Percentiles rank a stretch among this genome's conserved stretches.
Evolutionary conservation across 2,329 filamentous ascomycete genomes (phyloP).

Genomic region (Zasmidium cellare): DNA sequence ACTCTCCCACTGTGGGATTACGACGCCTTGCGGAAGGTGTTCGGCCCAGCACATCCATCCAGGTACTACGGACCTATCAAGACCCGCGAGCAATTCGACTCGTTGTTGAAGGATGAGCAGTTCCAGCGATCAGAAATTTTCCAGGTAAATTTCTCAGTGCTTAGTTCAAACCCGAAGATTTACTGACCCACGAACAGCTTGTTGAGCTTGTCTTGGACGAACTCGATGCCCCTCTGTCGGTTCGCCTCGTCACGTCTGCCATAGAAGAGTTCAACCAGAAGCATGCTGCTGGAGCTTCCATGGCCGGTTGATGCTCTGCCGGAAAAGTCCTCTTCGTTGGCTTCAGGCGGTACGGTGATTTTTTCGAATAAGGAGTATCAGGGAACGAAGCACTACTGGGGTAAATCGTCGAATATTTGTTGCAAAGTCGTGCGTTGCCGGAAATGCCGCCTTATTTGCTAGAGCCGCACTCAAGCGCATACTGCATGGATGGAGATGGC

Average conservation of each 20-base stretch:
- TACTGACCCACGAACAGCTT: slow-evolving; percentile 3
- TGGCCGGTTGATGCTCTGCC: too few relatives aligned
- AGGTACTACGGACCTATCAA: slow-evolving; percentile 13
- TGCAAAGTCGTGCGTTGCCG: too few relatives aligned
- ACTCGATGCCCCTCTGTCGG: slow-evolving; percentile 22
- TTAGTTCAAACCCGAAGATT: too few relatives aligned
- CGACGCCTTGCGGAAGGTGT: slow-evolving; percentile 5
- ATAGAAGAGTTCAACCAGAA: slow-evolving; percentile 24
- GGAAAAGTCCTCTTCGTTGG: too few relatives aligned
- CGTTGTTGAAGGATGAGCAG: slow-evolving; percentile 6
- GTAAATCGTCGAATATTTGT: too few relatives aligned
- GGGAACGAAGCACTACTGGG: too few relatives aligned
- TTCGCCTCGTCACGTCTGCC: slow-evolving; percentile 18
- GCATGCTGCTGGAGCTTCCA: not conserved
- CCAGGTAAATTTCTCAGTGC: slow-evolving; percentile 6
- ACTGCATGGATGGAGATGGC: too few relatives aligned
- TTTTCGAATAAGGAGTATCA: too few relatives aligned
- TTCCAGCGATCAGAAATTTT: slow-evolving; percentile 14
- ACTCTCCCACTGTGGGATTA: slow-evolving; percentile 17
- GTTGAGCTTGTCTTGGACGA: slow-evolving; percentile 22
- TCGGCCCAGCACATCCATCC: slow-evolving; percentile 6
- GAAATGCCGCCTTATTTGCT: too few relatives aligned
- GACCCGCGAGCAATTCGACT: slow-evolving; percentile 10
- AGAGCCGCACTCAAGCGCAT: too few relatives aligned
- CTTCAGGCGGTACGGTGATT: too few relatives aligned